Percentiles rank a stretch among this genome's conserved stretches.
Conservation (phyloP, 1,284 basidiomycete genomes). For the Tilletia horrida region DNA sequence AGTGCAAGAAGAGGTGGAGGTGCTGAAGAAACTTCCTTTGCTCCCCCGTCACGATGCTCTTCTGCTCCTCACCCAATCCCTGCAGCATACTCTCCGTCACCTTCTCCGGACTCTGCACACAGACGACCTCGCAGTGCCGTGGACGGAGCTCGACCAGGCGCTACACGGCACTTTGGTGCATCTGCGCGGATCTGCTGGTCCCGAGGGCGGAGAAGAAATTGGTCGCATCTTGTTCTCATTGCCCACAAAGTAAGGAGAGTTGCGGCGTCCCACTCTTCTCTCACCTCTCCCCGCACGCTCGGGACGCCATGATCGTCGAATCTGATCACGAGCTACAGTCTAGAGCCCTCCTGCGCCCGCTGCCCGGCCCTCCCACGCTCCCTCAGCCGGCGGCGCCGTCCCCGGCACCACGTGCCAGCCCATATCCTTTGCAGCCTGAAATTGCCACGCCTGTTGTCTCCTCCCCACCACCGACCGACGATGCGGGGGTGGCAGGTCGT, state of each 20-base stretch:
- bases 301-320: not conserved
- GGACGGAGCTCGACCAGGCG: not conserved
- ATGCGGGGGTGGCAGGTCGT: not conserved
- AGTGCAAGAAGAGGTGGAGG: not conserved
- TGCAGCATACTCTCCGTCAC: not conserved
- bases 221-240: not conserved
- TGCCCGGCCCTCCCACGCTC: no score
- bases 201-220: not conserved
- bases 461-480: not conserved
- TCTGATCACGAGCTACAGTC: not conserved
- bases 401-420: no score
- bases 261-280: not conserved
- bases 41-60: not conserved
- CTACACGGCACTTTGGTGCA: not conserved
- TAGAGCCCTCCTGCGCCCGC: not conserved
- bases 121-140: not conserved
- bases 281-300: not conserved
- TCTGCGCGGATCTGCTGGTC: not conserved
- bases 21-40: not conserved
- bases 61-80: not conserved
- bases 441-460: not conserved
- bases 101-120: not conserved
- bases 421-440: not conserved
- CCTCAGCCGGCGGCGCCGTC: no score
- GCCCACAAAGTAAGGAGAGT: no score